Evolutionary conservation across 2,329 filamentous ascomycete species (phyloP).

Genomic region (Canariomyces notabilis): DNA sequence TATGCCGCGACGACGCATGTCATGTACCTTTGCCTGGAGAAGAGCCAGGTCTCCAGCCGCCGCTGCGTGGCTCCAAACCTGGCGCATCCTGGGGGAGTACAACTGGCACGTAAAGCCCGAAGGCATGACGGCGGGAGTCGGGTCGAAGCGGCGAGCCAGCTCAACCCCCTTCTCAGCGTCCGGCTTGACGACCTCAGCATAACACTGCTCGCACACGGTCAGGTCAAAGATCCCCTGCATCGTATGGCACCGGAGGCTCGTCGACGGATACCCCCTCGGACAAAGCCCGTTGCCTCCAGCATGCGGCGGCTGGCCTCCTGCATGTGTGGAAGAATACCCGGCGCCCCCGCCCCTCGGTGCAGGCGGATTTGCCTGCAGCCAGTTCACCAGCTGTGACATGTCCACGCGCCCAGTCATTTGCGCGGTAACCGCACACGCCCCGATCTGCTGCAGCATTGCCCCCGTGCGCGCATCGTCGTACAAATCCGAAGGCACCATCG

Average conservation of each 20-base stretch:
- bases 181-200: constrained; percentile 5
- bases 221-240: constrained; percentile 13
- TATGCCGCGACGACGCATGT: too few relatives aligned
- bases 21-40: constrained; percentile 11
- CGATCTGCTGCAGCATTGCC: constrained; percentile 10
- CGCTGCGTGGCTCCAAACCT: constrained; percentile 11
- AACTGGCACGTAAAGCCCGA: constrained; percentile 16
- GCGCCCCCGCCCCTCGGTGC: not conserved
- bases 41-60: constrained; percentile 7
- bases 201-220: constrained; percentile 16
- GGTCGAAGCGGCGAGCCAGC: constrained; percentile 7
- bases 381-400: constrained; percentile 7
- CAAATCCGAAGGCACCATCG: constrained; percentile 5
- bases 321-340: not conserved
- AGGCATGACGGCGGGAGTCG: too few relatives aligned
- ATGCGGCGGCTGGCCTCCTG: not conserved
- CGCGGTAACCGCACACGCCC: constrained; percentile 4
- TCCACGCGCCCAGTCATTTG: constrained; percentile 1
- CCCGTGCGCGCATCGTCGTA: constrained; percentile 12
- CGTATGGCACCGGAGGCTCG: constrained; percentile 10
- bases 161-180: constrained; percentile 4
- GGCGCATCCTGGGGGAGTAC: constrained; percentile 16
- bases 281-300: constrained; percentile 7
- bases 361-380: constrained; percentile 11
- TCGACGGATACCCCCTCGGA: constrained; percentile 6